Evolutionary conservation across 345 rosid genomes (phyloP).

Genomic region (Salix brachista): DNA sequence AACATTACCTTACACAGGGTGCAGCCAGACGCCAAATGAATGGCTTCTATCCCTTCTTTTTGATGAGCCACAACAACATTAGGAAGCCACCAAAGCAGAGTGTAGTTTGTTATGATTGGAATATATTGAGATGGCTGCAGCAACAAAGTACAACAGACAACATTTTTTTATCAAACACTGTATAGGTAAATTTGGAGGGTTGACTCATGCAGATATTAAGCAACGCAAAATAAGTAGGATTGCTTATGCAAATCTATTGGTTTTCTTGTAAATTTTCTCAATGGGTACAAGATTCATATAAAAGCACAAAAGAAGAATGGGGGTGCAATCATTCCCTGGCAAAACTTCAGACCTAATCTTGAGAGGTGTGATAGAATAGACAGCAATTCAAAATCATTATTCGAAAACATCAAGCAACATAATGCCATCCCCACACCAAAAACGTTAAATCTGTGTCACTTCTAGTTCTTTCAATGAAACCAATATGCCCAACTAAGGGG

Average conservation of each 20-base stretch:
- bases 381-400: not conserved
- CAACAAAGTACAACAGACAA: constrained; percentile 7
- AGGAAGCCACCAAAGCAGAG: constrained; percentile 98
- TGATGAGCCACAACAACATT: constrained; percentile 96
- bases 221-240: not conserved
- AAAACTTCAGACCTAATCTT: not conserved
- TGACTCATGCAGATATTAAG: too few species aligned
- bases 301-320: not conserved
- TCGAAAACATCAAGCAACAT: not conserved
- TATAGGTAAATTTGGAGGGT: not conserved
- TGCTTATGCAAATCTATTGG: not conserved
- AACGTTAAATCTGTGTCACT: not conserved
- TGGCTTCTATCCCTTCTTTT: constrained; percentile 95
- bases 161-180: not conserved
- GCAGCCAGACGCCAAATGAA: constrained; percentile 93
- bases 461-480: not conserved
- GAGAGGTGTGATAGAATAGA: not conserved
- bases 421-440: not conserved
- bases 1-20: constrained; percentile 81
- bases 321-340: not conserved
- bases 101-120: constrained; percentile 91
- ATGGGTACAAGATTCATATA: not conserved
- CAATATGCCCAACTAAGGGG: not conserved
- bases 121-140: constrained; percentile 64
- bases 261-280: not conserved